Conservation (phyloP, 73 alveolate genomes). For the Tetrahymena elliotti region DNA sequence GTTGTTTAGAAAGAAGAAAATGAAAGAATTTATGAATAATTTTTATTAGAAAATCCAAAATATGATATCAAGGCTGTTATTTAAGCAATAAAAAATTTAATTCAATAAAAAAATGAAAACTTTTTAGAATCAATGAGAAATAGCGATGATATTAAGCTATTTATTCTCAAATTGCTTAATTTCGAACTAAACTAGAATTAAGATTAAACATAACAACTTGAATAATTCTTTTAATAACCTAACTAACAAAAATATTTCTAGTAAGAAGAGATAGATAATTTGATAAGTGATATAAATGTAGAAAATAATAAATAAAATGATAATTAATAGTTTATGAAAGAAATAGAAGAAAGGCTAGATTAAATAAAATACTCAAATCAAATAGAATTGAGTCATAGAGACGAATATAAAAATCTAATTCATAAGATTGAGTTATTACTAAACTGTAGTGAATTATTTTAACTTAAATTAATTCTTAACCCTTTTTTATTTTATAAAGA, state of each 20-base stretch:
- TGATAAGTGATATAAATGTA: too few relatives aligned
- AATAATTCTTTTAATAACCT: not conserved
- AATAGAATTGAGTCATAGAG: too few relatives aligned
- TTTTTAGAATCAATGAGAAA: too few relatives aligned
- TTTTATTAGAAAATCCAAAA: too few relatives aligned
- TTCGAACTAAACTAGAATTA: not conserved
- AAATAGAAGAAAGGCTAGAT: not conserved
- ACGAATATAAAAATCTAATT: not conserved
- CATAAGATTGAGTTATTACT: not conserved
- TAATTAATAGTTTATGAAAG: too few relatives aligned
- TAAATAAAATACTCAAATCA: not conserved
- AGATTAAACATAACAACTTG: not conserved
- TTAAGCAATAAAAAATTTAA: not conserved
- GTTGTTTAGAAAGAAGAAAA: not conserved
- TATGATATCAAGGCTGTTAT: not conserved
- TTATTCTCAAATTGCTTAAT: too few relatives aligned
- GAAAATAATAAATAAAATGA: too few relatives aligned
- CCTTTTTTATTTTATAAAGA: too few relatives aligned
- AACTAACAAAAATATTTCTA: too few relatives aligned
- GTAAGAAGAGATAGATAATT: not conserved
- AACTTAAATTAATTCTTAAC: too few relatives aligned
- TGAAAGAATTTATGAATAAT: not conserved
- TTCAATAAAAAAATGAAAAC: too few relatives aligned
- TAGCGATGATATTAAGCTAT: not conserved
- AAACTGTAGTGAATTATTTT: not conserved